Conservation (phyloP, 768 basidiomycete genomes). For the Lactifluus piperatus region DNA sequence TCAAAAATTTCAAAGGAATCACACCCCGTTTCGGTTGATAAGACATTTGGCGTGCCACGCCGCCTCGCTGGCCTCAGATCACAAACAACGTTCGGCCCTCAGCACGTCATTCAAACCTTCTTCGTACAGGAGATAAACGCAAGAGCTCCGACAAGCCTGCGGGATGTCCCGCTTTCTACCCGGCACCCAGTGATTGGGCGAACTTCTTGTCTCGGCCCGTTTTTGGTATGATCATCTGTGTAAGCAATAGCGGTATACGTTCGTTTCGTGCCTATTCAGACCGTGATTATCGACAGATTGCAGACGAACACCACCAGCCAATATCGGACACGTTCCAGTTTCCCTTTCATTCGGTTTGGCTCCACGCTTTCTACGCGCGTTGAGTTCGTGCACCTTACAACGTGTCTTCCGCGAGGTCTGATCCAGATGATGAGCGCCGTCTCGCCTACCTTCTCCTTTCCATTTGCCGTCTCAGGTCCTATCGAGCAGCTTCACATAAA, state of each 20-base stretch:
- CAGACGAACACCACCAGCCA: background rate
- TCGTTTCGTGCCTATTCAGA: background rate
- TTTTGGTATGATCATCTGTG: background rate
- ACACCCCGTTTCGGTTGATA: background rate
- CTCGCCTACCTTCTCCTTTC: background rate
- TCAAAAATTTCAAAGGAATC: background rate
- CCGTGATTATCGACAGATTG: background rate
- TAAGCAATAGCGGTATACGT: background rate
- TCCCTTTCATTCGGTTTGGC: background rate
- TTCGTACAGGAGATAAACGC: background rate
- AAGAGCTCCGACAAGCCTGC: background rate
- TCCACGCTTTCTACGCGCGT: background rate
- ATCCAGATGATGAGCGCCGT: conserved; percentile 1
- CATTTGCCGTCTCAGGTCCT: conserved; percentile 4
- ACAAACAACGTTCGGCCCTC: background rate
- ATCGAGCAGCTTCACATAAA: conserved; percentile 1
- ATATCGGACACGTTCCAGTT: background rate
- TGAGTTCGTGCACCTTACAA: conserved; percentile 5
- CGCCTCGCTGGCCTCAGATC: background rate
- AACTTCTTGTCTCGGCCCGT: background rate
- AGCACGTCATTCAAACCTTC: conserved; percentile 2
- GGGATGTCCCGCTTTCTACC: background rate
- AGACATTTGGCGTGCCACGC: background rate
- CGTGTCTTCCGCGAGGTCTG: conserved; percentile 15
- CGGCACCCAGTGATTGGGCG: conserved; percentile 3